These are phyloP conservation scores for Pseudocercospora pini-densiflorae DNA, from an alignment of 2,329 filamentous ascomycete species.

Conservation along the genomic window DNA sequence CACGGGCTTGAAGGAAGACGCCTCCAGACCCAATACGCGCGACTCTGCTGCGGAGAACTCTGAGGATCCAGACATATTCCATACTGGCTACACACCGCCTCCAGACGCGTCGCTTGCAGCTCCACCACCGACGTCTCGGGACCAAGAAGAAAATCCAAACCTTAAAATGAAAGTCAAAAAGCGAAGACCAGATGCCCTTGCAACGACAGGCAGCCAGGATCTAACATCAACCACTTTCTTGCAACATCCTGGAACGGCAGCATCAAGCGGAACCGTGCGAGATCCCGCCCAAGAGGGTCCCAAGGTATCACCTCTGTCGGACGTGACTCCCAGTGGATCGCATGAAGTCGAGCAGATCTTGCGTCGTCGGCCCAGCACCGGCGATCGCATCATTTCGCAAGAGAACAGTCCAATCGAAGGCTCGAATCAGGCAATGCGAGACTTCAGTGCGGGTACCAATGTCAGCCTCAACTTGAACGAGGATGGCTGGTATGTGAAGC, in stretches of 20 bases:
- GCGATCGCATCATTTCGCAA: constrained; percentile 35
- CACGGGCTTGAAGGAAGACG: constrained; percentile 16
- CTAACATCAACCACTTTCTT: constrained; percentile 60
- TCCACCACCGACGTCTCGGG: constrained; percentile 31
- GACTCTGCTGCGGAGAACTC: constrained; percentile 34
- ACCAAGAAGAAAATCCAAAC: constrained; percentile 41
- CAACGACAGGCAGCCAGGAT: constrained; percentile 46
- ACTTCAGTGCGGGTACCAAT: constrained; percentile 34
- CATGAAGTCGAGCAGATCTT: constrained; percentile 8
- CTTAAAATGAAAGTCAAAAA: constrained; percentile 48
- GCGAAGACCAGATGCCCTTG: constrained; percentile 28
- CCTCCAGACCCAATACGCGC: constrained; percentile 36
- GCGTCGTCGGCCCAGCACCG: constrained; percentile 36
- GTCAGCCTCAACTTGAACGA: constrained; percentile 32
- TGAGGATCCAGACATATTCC: constrained; percentile 65
- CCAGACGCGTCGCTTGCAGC: constrained; percentile 70
- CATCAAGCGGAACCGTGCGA: constrained; percentile 29
- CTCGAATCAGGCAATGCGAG: constrained; percentile 28
- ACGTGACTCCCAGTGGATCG: constrained; percentile 18
- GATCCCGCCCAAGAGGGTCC: constrained; percentile 25
- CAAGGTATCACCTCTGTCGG: constrained; percentile 35
- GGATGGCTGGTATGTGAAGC: constrained; percentile 32
- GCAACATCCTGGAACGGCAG: constrained; percentile 47
- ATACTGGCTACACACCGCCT: constrained; percentile 74
- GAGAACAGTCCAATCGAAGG: constrained; percentile 18